phyloP scores from a whole-genome alignment of 1,139 yeast genomes.

The Pichia sp. region DNA sequence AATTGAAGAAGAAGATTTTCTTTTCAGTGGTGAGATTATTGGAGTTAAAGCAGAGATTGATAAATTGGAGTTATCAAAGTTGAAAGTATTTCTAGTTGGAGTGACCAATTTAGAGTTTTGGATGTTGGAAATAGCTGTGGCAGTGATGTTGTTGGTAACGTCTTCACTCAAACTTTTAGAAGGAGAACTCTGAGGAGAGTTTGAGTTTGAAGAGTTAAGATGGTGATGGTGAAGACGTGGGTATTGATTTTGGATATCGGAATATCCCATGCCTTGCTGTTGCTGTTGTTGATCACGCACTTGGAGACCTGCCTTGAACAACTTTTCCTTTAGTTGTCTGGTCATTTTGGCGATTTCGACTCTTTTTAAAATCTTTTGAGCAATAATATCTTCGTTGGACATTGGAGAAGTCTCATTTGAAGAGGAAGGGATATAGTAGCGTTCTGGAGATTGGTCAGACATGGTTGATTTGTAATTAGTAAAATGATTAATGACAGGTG shows the following conservation, averaged over 20 bases:
- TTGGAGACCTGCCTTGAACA: slow-evolving; percentile 38
- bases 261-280: not conserved
- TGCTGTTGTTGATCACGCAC: slow-evolving; percentile 27
- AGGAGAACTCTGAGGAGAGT: slow-evolving; percentile 19
- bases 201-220: slow-evolving; percentile 16
- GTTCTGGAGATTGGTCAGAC: slow-evolving; percentile 5
- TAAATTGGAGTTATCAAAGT: slow-evolving; percentile 9
- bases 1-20: slow-evolving; percentile 20
- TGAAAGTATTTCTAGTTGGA: slow-evolving; percentile 10
- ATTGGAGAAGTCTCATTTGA: slow-evolving; percentile 16
- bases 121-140: slow-evolving; percentile 22
- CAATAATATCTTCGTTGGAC: slow-evolving; percentile 36
- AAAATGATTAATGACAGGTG: too few relatives aligned
- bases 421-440: slow-evolving; percentile 1
- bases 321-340: slow-evolving; percentile 37
- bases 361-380: slow-evolving; percentile 40
- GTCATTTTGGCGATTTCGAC: slow-evolving; percentile 43
- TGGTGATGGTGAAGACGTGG: not conserved
- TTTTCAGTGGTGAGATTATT: slow-evolving; percentile 28
- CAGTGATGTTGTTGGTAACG: slow-evolving; percentile 19
- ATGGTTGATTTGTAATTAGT: too few relatives aligned
- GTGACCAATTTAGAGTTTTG: slow-evolving; percentile 16
- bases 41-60: slow-evolving; percentile 15
- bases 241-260: too few relatives aligned
- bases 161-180: slow-evolving; percentile 19